Evolutionary conservation across 495 filamentous ascomycete genomes (phyloP), one percentile per base, ranked within the genome.

Genomic region (Parmelia sp.): DNA sequence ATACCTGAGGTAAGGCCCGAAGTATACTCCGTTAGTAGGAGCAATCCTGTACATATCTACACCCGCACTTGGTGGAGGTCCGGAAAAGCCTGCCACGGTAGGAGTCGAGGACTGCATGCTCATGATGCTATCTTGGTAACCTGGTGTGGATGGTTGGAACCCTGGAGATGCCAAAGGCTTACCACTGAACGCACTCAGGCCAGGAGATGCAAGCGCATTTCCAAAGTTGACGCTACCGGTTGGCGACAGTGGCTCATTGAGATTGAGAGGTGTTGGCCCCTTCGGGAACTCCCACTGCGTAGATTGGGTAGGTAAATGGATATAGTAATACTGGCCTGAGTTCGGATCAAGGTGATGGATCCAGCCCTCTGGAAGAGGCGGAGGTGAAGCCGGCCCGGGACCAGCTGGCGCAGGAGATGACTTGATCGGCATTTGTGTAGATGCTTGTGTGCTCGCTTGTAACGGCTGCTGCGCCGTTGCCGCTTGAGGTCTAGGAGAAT

Each of bases 201-300:
- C 80, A 0, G 91, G 92, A 10, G 90, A 93, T 5, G 79, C 81
- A 4, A 95, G 77, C 25, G 90, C 84, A 72, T 93, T 88, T 42
- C 77, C 79, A 66, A 84, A 89, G 66, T 90, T 93, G 1, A 90
- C 88, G 62, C 89, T 90, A 3, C 83, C 81, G 0, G 88, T 86
- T 6, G 92, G 91, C 35, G 91, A 96, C 66, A 96, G 72, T 7
- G 91, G 93, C 37, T 88, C 79, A 58, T 91, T 89, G 63, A 96
- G 81, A 70, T 89, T 88, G 64, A 95, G 74, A 8, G 92, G 90
- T 8, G 89, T 93, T 8, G 91, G 90, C 1, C 90, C 90, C 75
- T 96, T 96, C 27, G 94, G 94, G 70, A 96, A 96, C 68, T 98
- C 94, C 94, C 94, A 98, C 73, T 98, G 94, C 17, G 94, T 98